These are phyloP conservation scores for Auricularia sp. DNA, from an alignment of 768 basidiomycete genomes.

Conservation along the genomic window DNA sequence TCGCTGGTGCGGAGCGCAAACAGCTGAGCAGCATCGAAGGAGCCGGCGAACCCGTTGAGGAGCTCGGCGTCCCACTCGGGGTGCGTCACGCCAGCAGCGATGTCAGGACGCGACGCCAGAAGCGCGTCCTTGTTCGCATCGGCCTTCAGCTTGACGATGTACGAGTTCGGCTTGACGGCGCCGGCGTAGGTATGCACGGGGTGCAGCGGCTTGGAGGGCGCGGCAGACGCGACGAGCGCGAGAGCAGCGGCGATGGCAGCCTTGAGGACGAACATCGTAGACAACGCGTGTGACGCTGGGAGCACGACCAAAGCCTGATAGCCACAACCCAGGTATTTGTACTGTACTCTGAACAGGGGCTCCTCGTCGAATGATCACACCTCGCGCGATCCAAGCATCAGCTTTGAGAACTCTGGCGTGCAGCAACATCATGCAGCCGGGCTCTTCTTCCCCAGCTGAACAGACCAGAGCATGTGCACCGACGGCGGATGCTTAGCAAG, in stretches of 20 bases:
- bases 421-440: too few relatives aligned
- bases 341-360: too few relatives aligned
- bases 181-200: constrained; percentile 9
- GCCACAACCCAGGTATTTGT: too few relatives aligned
- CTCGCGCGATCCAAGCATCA: too few relatives aligned
- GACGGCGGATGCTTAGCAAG: too few relatives aligned
- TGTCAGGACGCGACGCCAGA: constrained; percentile 1
- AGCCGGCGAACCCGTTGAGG: constrained; percentile 19
- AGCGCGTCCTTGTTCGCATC: constrained; percentile 12
- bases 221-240: not conserved
- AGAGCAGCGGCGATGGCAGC: not conserved
- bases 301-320: too few relatives aligned
- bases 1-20: constrained; percentile 16
- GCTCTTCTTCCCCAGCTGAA: too few relatives aligned
- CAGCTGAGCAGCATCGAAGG: constrained; percentile 13
- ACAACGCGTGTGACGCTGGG: not conserved
- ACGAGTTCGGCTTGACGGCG: constrained; percentile 7
- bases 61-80: constrained; percentile 12
- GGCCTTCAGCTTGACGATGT: constrained; percentile 18
- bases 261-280: not conserved
- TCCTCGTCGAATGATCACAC: too few relatives aligned
- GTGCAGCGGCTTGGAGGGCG: not conserved
- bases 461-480: too few relatives aligned
- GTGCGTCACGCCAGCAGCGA: constrained; percentile 10
- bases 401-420: too few relatives aligned